A percentile compares a stretch with the other conserved stretches of the same genome.
These are phyloP conservation scores for Paracamarosporium sp. DNA, from an alignment of 2,329 filamentous ascomycete species.

Conservation along the genomic window DNA sequence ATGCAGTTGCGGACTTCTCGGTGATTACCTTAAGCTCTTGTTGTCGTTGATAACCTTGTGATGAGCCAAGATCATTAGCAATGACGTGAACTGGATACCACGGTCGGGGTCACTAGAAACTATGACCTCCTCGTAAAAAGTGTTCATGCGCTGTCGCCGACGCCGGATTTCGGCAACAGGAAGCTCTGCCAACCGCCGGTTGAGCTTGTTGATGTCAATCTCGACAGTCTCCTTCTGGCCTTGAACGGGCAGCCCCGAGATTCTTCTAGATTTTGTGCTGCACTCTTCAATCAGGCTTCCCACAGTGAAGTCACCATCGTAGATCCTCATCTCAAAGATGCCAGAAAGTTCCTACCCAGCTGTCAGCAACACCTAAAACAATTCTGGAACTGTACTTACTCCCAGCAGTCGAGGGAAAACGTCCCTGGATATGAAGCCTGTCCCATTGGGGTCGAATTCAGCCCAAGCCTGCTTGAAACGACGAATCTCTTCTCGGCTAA, in stretches of 20 bases:
- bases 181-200: slow-evolving; percentile 73
- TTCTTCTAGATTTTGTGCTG: slow-evolving; percentile 61
- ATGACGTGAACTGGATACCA: slow-evolving; percentile 89
- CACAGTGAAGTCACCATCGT: slow-evolving; percentile 88
- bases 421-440: slow-evolving; percentile 89
- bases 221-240: slow-evolving; percentile 45
- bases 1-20: background rate
- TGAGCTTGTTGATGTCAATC: slow-evolving; percentile 78
- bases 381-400: slow-evolving; percentile 52
- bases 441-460: slow-evolving; percentile 89
- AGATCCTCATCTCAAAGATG: slow-evolving; percentile 96
- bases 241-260: slow-evolving; percentile 56
- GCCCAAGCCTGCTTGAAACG: slow-evolving; percentile 99
- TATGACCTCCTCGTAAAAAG: slow-evolving; percentile 97
- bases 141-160: slow-evolving; percentile 80
- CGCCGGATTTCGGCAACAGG: slow-evolving; percentile 77
- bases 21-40: slow-evolving; percentile 79
- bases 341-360: slow-evolving; percentile 76
- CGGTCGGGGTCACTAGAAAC: slow-evolving; percentile 88
- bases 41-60: slow-evolving; percentile 99
- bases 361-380: slow-evolving; percentile 12
- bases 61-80: slow-evolving; percentile 94
- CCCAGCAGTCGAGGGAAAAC: slow-evolving; percentile 87
- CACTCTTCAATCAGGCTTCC: slow-evolving; percentile 86
- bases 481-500: slow-evolving; percentile 92